phyloP scores from a whole-genome alignment of 1,284 basidiomycete genomes.

The Garcileccinum viscosum region DNA sequence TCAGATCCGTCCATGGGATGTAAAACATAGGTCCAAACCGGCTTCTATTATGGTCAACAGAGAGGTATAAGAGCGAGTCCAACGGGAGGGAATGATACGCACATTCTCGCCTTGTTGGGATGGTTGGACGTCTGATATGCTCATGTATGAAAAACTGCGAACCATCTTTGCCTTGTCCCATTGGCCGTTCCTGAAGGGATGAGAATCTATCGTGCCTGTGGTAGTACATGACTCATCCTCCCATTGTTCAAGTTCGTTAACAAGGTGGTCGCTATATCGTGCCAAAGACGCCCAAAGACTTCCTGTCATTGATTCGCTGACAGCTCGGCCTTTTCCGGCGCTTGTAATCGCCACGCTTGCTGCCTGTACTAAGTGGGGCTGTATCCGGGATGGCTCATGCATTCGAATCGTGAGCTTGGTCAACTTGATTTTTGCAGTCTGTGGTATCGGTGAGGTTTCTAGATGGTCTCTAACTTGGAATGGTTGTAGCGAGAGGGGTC shows the following conservation, averaged over 20 bases:
- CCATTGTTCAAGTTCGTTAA: slow-evolving; percentile 65
- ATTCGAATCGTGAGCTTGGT: slow-evolving; percentile 63
- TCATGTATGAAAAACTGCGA: slow-evolving; percentile 70
- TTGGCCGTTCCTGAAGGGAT: slow-evolving; percentile 56
- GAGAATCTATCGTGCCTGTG: slow-evolving; percentile 26
- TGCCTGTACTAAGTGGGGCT: slow-evolving; percentile 57
- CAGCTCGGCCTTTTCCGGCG: slow-evolving; percentile 39
- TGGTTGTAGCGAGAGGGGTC: slow-evolving; percentile 56
- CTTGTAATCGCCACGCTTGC: slow-evolving; percentile 61
- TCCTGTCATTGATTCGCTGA: slow-evolving; percentile 43
- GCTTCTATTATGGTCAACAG: slow-evolving; percentile 41
- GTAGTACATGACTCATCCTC: slow-evolving; percentile 54
- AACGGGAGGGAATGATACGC: slow-evolving; percentile 7
- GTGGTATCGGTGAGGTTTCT: slow-evolving; percentile 13
- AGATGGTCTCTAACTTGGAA: background rate
- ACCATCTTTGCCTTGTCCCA: slow-evolving; percentile 85
- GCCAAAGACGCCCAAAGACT: slow-evolving; percentile 80
- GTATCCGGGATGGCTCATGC: slow-evolving; percentile 58
- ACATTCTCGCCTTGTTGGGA: slow-evolving; percentile 24
- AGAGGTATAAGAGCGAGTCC: slow-evolving; percentile 6
- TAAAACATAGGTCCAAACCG: slow-evolving; percentile 51
- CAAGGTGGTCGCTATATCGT: slow-evolving; percentile 74
- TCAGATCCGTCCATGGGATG: slow-evolving; percentile 39
- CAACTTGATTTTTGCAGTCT: slow-evolving; percentile 47
- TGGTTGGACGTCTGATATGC: slow-evolving; percentile 35